phyloP scores from a whole-genome alignment of 208 protist genomes.

The Entamoeba invadens region DNA sequence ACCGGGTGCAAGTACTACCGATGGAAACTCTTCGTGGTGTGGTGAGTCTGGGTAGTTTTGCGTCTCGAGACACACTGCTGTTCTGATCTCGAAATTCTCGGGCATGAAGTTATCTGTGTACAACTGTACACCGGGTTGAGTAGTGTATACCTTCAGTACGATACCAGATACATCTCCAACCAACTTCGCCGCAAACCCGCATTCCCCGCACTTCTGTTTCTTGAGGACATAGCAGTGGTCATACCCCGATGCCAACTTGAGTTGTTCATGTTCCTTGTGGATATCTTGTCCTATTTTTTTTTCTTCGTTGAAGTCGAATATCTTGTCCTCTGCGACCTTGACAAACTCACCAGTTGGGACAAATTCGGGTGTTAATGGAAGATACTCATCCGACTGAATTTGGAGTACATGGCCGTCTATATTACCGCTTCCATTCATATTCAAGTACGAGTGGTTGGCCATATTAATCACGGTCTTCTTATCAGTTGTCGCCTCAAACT shows the following conservation, averaged over 20 bases:
- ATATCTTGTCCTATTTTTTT: not conserved
- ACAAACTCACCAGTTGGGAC: not conserved
- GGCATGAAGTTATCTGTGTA: not conserved
- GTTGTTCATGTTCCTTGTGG: not conserved
- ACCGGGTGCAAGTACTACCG: not conserved
- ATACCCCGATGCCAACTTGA: not conserved
- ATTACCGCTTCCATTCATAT: not conserved
- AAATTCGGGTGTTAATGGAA: not conserved
- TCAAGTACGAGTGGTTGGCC: not conserved
- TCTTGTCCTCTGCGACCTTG: not conserved
- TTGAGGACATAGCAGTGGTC: not conserved
- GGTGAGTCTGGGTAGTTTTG: not conserved
- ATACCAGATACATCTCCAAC: not conserved
- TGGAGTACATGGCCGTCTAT: not conserved
- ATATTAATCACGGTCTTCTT: not conserved
- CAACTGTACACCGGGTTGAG: not conserved
- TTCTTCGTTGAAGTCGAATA: not conserved
- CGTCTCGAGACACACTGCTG: not conserved
- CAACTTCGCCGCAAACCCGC: too few species aligned
- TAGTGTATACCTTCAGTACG: not conserved
- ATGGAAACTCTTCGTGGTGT: not conserved
- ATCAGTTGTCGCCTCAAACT: not conserved
- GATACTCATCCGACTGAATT: not conserved
- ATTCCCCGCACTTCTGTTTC: not conserved
- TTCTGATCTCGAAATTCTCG: not conserved